Percentiles rank a stretch among this genome's conserved stretches.
These are phyloP conservation scores for Coprinopsis marcescibilis DNA, from an alignment of 768 basidiomycete species.

Conservation along the genomic window DNA sequence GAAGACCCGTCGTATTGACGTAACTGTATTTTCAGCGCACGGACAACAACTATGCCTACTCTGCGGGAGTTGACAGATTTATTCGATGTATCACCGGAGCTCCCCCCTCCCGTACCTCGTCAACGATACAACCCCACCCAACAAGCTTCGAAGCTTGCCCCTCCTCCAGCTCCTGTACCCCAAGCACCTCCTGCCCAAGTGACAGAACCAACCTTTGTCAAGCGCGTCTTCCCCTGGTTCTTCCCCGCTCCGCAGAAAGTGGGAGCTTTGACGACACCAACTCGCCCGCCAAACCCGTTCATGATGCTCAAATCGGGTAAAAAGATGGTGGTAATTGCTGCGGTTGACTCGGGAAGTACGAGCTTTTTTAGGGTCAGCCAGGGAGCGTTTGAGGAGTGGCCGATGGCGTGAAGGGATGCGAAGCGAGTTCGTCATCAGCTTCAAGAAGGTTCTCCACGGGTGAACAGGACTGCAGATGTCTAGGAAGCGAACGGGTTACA, in stretches of 20 bases:
- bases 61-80: slow-evolving; percentile 70
- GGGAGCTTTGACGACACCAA: slow-evolving; percentile 12
- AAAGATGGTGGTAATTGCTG: slow-evolving; percentile 79
- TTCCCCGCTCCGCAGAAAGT: slow-evolving; percentile 19
- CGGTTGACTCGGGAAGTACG: slow-evolving; percentile 80
- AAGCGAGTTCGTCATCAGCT: too few relatives aligned
- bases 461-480: too few relatives aligned
- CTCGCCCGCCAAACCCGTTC: slow-evolving; percentile 64
- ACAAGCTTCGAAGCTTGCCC: slow-evolving; percentile 12
- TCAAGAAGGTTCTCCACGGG: too few relatives aligned
- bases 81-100: slow-evolving; percentile 66
- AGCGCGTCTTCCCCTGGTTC: slow-evolving; percentile 17
- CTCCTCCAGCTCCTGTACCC: slow-evolving; percentile 13
- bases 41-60: slow-evolving; percentile 77
- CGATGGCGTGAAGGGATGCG: slow-evolving; percentile 49
- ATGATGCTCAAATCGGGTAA: slow-evolving; percentile 77
- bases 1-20: neutral
- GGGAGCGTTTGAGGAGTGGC: slow-evolving; percentile 81
- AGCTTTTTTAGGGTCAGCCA: slow-evolving; percentile 87
- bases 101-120: slow-evolving; percentile 54
- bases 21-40: slow-evolving; percentile 50
- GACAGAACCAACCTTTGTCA: neutral
- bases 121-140: slow-evolving; percentile 22
- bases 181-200: slow-evolving; percentile 2
- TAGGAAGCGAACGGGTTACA: too few relatives aligned